These are phyloP conservation scores for Pichia membranifaciens DNA, from an alignment of 805 yeast genomes.

Conservation along the genomic window DNA sequence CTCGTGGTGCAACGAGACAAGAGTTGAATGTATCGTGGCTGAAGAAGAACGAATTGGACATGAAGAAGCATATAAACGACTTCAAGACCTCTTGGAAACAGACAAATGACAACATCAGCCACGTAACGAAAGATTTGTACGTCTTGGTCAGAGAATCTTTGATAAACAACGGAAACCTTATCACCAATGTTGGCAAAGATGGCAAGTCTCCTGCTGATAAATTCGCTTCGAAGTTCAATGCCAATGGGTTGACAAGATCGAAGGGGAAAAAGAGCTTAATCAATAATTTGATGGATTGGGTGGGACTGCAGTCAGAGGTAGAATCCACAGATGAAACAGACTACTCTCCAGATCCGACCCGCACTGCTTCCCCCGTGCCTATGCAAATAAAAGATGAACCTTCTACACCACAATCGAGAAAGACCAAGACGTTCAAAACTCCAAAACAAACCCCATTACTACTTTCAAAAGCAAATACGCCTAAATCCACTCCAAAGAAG, in stretches of 20 bases:
- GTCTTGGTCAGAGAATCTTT: slow-evolving; percentile 77
- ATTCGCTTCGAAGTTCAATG: slow-evolving; percentile 59
- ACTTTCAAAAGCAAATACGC: neutral
- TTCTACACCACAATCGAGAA: slow-evolving; percentile 1
- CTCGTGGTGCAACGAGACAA: slow-evolving; percentile 94
- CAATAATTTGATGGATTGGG: slow-evolving; percentile 33
- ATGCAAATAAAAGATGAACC: neutral
- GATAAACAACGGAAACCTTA: slow-evolving; percentile 14
- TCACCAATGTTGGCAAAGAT: slow-evolving; percentile 2
- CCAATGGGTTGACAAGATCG: slow-evolving; percentile 37
- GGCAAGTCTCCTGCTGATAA: slow-evolving; percentile 54
- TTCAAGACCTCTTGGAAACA: slow-evolving; percentile 82
- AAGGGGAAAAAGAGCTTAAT: slow-evolving; percentile 25
- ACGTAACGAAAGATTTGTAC: slow-evolving; percentile 75
- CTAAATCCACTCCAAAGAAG: neutral
- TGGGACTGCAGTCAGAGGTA: slow-evolving; percentile 27
- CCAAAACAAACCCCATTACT: slow-evolving; percentile 4
- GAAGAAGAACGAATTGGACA: slow-evolving; percentile 91
- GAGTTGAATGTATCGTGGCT: slow-evolving; percentile 97
- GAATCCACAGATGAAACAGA: slow-evolving; percentile 15
- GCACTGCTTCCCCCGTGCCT: neutral
- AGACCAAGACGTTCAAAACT: neutral
- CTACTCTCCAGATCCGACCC: neutral
- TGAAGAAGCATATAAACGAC: slow-evolving; percentile 83
- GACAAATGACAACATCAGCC: slow-evolving; percentile 61